Base-by-base conservation (phyloP, 106 monocot species). In the Ottelia alismoides region DNA sequence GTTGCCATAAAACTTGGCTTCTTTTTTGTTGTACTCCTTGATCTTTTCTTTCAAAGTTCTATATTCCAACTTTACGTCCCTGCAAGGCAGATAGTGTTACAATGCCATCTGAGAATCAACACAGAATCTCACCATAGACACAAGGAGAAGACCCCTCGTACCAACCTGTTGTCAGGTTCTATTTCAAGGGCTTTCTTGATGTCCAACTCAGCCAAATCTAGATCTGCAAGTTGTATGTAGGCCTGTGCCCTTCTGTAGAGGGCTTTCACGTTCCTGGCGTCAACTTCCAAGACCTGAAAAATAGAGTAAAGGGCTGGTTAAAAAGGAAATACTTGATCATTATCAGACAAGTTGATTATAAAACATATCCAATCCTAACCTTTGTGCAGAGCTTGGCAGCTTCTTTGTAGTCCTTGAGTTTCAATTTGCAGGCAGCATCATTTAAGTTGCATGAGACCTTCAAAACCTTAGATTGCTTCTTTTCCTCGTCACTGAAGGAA, bases 131-230 rank as follows among this genome's bases (percentile, higher is more conserved):
- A 56, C 20, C 1, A 21, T 19, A 48, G 18, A 49, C 5, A 30
- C 24, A 63, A 9, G 24, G n/a, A 3, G 1, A 25, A 25, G 16
- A 16, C 40, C 40, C 6, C 10, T 7, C 27, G 14, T 12, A 45
- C 24, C 11, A 25, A 75, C 89, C 79, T 77, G 58, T 89, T 89
- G 47, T 84, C 63, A 19, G 88, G 88, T 40, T 88, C 83, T 28
- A 88, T 88, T 46, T 88, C 88, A 16, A 88, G 76, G 16, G 88
- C 82, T 44, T 76, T 88, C 76, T 88, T 88, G 18, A 88, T 79
- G 49, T 88, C 88, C 31, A 71, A 14, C 71, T 88, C 88, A 18
- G 88, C 83, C 66, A 88, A 64, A 58, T 88, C 88, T 16, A 88
- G 62, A 58, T 88, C 88, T 29, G 68, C 61, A 18, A 79, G 63